A percentile compares a stretch with the other conserved stretches of the same genome.
These are phyloP conservation scores for Trypanosoma theileri DNA, from an alignment of 208 protist species.

Conservation along the genomic window DNA sequence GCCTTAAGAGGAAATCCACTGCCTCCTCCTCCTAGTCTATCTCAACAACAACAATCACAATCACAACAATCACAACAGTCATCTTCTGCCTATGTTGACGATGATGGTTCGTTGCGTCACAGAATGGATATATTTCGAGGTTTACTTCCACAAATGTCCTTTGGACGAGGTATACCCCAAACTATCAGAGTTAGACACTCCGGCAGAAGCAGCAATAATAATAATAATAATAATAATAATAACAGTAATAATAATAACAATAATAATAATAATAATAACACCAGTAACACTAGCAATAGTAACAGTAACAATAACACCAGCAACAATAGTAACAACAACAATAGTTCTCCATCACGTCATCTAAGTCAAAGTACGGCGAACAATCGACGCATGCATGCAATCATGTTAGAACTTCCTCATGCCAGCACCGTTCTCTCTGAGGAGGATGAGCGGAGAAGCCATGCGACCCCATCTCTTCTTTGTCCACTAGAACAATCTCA, in stretches of 20 bases:
- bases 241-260: too few species aligned
- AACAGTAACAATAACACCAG: background rate
- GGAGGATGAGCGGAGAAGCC: slow-evolving; percentile 14
- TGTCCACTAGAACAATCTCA: background rate
- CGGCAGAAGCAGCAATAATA: background rate
- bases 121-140: background rate
- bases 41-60: slow-evolving; percentile 1
- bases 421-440: slow-evolving; percentile 43
- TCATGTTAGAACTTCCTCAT: slow-evolving; percentile 62
- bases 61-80: background rate
- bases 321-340: slow-evolving; percentile 11
- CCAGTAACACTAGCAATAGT: background rate
- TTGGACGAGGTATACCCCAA: background rate
- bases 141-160: background rate
- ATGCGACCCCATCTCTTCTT: slow-evolving; percentile 22
- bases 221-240: background rate
- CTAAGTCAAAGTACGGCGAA: background rate
- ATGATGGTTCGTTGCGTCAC: background rate
- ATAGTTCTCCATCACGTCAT: background rate
- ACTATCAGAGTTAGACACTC: background rate
- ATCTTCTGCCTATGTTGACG: too few species aligned
- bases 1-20: background rate
- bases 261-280: background rate
- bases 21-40: background rate
- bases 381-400: slow-evolving; percentile 14